Evolutionary conservation across 176 grass and related monocot genomes (phyloP).

Genomic region (Calamus simplicifolius): DNA sequence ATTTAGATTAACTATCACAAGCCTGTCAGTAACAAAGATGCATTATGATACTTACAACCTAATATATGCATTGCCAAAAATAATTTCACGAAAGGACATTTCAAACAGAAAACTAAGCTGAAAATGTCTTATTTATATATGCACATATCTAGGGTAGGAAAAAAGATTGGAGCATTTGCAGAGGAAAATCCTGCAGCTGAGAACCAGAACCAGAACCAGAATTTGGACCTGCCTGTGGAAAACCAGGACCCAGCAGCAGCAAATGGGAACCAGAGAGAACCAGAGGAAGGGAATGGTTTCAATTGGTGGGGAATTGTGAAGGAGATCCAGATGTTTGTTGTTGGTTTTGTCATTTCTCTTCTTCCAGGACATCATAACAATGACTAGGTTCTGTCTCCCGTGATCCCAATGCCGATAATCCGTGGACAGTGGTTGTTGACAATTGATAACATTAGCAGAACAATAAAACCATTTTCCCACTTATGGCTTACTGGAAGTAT

Average conservation of each 20-base stretch:
- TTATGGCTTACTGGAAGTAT: no score
- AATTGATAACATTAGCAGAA: no score
- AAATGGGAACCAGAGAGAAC: constrained; percentile 42
- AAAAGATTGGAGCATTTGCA: constrained; percentile 3
- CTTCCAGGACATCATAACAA: constrained; percentile 78
- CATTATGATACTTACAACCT: no score
- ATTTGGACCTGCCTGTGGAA: constrained; percentile 40
- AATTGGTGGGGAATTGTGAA: constrained; percentile 62
- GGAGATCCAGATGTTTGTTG: constrained; percentile 73
- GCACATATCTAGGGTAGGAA: no score
- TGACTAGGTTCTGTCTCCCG: constrained; percentile 31
- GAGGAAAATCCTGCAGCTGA: constrained; percentile 34
- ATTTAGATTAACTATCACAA: background rate
- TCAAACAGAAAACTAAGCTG: no score
- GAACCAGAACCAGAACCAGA: constrained; percentile 7
- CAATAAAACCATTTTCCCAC: no score
- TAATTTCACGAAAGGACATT: no score
- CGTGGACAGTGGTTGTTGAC: no score
- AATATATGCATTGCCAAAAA: no score
- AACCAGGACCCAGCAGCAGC: constrained; percentile 51
- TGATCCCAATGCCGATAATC: background rate
- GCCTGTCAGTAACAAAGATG: background rate
- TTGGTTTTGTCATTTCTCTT: constrained; percentile 84
- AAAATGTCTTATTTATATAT: no score
- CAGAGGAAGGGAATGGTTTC: constrained; percentile 26